These are phyloP conservation scores for Macrolepiota fuliginosa DNA, from an alignment of 768 basidiomycete species.

Conservation along the genomic window DNA sequence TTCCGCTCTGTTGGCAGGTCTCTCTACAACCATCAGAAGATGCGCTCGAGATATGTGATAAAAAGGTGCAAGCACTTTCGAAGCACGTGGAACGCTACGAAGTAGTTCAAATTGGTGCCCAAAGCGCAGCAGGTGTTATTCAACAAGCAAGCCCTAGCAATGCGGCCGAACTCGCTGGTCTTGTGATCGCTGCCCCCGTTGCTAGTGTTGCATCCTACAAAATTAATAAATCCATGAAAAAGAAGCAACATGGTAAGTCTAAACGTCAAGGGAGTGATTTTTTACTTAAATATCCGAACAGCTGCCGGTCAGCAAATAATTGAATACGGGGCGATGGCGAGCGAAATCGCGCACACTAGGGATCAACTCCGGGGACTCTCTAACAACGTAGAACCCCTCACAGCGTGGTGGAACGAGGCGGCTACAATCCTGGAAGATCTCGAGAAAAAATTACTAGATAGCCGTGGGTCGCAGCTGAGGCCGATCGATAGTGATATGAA, in stretches of 20 bases:
- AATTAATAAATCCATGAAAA: neutral
- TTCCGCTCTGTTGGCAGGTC: neutral
- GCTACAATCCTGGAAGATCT: neutral
- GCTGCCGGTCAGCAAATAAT: neutral
- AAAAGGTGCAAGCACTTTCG: neutral
- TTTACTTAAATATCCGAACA: neutral
- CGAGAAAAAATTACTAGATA: neutral
- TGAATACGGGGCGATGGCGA: neutral
- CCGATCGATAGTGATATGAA: neutral
- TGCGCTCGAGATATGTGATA: neutral
- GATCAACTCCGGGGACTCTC: neutral
- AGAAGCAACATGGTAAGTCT: neutral
- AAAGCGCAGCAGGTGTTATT: neutral
- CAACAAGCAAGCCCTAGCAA: neutral
- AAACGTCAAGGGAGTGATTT: neutral
- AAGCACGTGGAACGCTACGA: neutral
- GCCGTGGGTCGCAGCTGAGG: neutral
- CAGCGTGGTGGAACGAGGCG: neutral
- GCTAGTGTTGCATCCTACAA: neutral
- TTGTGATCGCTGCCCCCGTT: neutral
- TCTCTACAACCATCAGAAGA: neutral
- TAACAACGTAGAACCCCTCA: neutral
- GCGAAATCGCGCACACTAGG: neutral
- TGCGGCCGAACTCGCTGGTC: neutral
- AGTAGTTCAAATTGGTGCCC: neutral